Conservation (phyloP, 2,329 filamentous ascomycete genomes). For the Laburnicola sp. region DNA sequence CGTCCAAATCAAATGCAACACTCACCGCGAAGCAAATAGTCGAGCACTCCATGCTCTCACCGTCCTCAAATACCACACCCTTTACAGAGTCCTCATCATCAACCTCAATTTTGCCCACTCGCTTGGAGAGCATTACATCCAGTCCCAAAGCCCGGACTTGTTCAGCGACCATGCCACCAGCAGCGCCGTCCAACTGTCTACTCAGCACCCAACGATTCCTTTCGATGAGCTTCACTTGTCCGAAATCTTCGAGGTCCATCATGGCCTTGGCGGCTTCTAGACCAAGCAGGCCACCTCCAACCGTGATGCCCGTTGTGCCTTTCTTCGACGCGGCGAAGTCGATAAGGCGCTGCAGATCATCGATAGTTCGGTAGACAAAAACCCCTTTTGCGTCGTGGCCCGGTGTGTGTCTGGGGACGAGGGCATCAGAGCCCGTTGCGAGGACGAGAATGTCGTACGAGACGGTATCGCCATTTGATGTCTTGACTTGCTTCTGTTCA, state of each 20-base stretch:
- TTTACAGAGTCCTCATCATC: constrained; percentile 68
- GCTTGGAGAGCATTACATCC: constrained; percentile 76
- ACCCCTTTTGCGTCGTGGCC: constrained; percentile 80
- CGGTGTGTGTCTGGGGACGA: constrained; percentile 72
- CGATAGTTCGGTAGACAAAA: constrained; percentile 86
- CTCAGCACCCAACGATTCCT: constrained; percentile 81
- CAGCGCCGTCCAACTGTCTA: constrained; percentile 79
- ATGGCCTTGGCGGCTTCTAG: constrained; percentile 90
- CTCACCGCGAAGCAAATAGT: constrained; percentile 79
- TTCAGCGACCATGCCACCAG: constrained; percentile 78
- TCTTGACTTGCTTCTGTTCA: constrained; percentile 66
- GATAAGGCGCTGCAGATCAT: constrained; percentile 78
- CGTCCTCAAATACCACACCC: constrained; percentile 80
- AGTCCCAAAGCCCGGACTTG: constrained; percentile 78
- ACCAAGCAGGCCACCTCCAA: constrained; percentile 82
- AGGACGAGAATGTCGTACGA: constrained; percentile 80
- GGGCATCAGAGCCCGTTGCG: constrained; percentile 82
- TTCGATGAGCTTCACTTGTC: constrained; percentile 77
- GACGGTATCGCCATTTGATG: constrained; percentile 69
- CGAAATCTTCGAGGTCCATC: constrained; percentile 78
- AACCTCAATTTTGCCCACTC: constrained; percentile 72
- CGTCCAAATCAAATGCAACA: constrained; percentile 9
- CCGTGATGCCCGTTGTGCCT: constrained; percentile 71
- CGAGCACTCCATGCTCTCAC: constrained; percentile 73
- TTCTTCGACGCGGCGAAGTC: constrained; percentile 68